Evolutionary conservation across 805 yeast genomes (phyloP).

Genomic region (Yarrowia sp.): DNA sequence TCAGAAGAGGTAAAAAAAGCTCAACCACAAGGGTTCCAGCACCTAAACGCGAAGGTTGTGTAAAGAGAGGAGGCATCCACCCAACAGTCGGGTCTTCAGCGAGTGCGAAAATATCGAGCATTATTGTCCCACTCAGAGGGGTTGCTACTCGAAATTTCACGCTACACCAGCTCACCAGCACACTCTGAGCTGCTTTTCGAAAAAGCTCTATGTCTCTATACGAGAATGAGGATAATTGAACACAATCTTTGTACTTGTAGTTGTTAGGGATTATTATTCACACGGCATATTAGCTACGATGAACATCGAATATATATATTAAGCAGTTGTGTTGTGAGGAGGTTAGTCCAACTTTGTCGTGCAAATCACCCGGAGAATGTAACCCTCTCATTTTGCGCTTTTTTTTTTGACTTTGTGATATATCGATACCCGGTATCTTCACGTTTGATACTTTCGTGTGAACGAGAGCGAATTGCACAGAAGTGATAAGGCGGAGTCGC

Average conservation of each 20-base stretch:
- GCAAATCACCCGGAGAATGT: constrained; percentile 12
- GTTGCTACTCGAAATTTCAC: too few relatives aligned
- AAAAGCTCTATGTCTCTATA: too few relatives aligned
- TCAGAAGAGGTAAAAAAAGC: constrained; percentile 15
- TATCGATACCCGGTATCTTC: constrained; percentile 15
- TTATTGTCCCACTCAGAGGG: background rate
- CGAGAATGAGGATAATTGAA: too few relatives aligned
- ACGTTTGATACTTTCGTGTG: too few relatives aligned
- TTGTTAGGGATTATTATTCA: too few relatives aligned
- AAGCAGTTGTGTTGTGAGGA: constrained; percentile 11
- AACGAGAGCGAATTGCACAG: too few relatives aligned
- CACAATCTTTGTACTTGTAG: too few relatives aligned
- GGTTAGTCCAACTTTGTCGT: constrained; percentile 11
- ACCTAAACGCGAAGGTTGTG: constrained; percentile 2
- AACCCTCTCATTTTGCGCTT: background rate
- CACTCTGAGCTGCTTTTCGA: too few relatives aligned
- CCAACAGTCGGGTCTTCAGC: background rate
- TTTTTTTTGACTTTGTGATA: constrained; percentile 3
- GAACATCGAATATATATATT: background rate
- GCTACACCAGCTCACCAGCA: too few relatives aligned
- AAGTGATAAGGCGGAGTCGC: too few relatives aligned
- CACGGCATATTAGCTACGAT: background rate
- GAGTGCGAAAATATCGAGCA: background rate
- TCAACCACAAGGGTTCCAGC: constrained; percentile 30
- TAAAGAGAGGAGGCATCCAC: constrained; percentile 2